These are phyloP conservation scores for Geosmithia flava DNA, from an alignment of 2,329 filamentous ascomycete genomes.

Conservation along the genomic window DNA sequence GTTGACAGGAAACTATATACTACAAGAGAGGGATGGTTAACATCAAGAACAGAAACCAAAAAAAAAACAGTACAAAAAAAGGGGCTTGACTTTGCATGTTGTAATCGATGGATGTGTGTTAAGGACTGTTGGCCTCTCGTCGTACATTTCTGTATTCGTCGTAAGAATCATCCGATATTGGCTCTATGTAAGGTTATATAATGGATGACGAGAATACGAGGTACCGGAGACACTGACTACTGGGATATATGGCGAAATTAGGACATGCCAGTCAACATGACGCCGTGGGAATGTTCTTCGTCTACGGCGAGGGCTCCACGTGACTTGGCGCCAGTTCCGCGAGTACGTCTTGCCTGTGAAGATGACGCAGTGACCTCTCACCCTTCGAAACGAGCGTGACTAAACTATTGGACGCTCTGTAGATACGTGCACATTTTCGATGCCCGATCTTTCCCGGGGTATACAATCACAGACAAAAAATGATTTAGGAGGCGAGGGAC, in stretches of 20 bases:
- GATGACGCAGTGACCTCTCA: background rate
- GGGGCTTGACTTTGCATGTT: too few relatives aligned
- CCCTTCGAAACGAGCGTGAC: background rate
- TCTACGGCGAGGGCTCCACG: slow-evolving; percentile 10
- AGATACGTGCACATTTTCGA: background rate
- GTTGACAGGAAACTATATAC: too few relatives aligned
- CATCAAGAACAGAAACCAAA: too few relatives aligned
- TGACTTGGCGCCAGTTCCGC: slow-evolving; percentile 24
- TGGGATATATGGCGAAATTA: background rate
- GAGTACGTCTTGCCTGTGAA: slow-evolving; percentile 4
- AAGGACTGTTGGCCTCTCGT: too few relatives aligned
- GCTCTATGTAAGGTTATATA: too few relatives aligned
- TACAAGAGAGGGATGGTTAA: too few relatives aligned
- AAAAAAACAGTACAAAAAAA: too few relatives aligned
- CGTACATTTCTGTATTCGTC: too few relatives aligned
- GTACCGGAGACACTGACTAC: background rate
- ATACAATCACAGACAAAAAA: background rate
- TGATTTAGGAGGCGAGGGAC: background rate
- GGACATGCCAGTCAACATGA: background rate
- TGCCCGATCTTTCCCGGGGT: background rate
- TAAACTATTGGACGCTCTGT: background rate
- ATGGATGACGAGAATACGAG: too few relatives aligned
- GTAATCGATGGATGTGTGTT: too few relatives aligned
- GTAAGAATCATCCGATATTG: too few relatives aligned
- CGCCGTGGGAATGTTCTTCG: background rate